Evolutionary conservation across 495 filamentous ascomycete species (phyloP), one percentile per base, ranked within the genome.

Genomic region (Hypoxylon crocopeplum): DNA sequence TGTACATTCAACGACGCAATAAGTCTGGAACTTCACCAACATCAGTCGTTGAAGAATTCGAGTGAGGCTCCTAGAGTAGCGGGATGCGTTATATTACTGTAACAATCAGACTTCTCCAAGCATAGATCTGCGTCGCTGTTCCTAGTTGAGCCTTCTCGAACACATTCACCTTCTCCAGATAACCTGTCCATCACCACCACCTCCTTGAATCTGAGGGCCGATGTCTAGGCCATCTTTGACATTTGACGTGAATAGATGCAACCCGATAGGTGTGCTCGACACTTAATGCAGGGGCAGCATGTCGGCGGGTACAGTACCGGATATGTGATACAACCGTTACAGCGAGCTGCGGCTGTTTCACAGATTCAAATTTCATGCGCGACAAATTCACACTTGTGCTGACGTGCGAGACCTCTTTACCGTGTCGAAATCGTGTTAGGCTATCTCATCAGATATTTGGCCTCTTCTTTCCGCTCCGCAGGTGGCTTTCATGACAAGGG

Each of bases 321-420:
- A 46, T 62, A 63, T 64, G 61, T 64, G 55, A 64, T 64, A 64
- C 61, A 51, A 64, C 61, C 54, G 55, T 64, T 64, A 57, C 61
- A 59, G 33, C 49, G 49, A 49, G 13, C 44, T 40, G 49, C 55
- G 61, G 61, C 61, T 64, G 61, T 64, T 64, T 64, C 61, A 64
- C 49, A 49, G 45, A 29, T 34, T 53, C 37, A 21, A 50, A 55
- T 45, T 54, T 64, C 25, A 64, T 64, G 61, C 61, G 61, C 49
- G 30, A 33, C 20, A 42, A 21, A 13, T 33, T 29, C 15, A 34
- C 36, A 42, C 24, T 24, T 13, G 19, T 44, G 41, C 34, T 25
- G 34, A 47, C 38, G 21, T 42, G 29, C 34, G 19, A 39, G 20
- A 30, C 34, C n/a, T 22, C 30, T 17, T 37, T 21, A 17, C 48